Evolutionary conservation across 106 monocot genomes (phyloP), one percentile per base, ranked within the genome.

Genomic region (Posidonia australis): DNA sequence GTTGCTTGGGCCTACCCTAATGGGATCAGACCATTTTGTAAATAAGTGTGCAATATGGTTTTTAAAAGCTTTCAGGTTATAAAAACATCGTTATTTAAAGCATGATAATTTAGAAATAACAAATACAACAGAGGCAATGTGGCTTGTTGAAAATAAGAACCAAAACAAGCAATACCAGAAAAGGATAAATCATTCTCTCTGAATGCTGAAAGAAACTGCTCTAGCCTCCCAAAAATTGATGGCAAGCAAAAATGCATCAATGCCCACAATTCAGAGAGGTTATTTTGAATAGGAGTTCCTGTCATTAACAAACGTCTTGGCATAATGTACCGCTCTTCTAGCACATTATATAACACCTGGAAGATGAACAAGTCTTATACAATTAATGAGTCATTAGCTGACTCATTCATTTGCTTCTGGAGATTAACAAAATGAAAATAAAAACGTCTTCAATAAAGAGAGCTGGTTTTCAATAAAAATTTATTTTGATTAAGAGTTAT

Each of bases 191-290:
- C 75, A 60, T 64, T 79, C 47, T 82, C 82, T 63, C 79, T 77
- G 60, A 98, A 98, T 60, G 80, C 77, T 11, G 82, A 85, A 73
- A 85, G 28, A 58, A 98, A 98, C 60, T 98, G 82, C 36, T 87
- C 87, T 63, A 81, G 44, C 43, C 78, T 83, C 31, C 96, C 90
- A 76, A 98, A 91, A 11, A 87, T 55, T 44, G 75, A 72, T 53
- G 96, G 96, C 83, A 98, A 80, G 55, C 96, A 98, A 60, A 98
- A 98, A 74, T 98, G 96, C 91, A 98, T 73, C 69, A 98, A 78
- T 51, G 96, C 77, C 96, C 96, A 98, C 48, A 98, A 67, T 67
- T 98, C 91, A 22, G 87, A 75, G 26, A 98, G 82, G 55, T 87
- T 90, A 67, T 98, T 98, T 71, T 98, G 96, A 47, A 98, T 82